Evolutionary conservation across 2,329 filamentous ascomycete species (phyloP).

Genomic region (Pseudogymnoascus sp.): DNA sequence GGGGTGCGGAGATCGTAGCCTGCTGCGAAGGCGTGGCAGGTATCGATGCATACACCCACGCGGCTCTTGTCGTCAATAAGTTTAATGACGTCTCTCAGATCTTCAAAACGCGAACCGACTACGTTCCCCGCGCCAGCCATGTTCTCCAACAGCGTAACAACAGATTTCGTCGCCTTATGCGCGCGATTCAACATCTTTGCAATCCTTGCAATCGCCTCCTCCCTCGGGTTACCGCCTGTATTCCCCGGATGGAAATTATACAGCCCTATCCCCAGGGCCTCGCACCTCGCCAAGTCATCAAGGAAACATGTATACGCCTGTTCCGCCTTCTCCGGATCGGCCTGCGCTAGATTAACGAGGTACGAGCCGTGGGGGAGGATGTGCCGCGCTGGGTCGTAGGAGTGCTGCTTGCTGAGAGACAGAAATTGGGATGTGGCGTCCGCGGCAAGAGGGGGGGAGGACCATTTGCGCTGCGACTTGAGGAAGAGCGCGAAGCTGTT

Average conservation of each 20-base stretch:
- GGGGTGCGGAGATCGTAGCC: constrained; percentile 82
- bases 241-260: constrained; percentile 98
- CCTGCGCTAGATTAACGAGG: constrained; percentile 88
- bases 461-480: constrained; percentile 95
- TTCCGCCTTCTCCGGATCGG: constrained; percentile 67
- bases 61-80: constrained; percentile 71
- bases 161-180: constrained; percentile 64
- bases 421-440: constrained; percentile 64
- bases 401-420: constrained; percentile 56
- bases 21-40: constrained; percentile 90
- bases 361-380: constrained; percentile 92
- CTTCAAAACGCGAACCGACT: constrained; percentile 76
- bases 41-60: constrained; percentile 92
- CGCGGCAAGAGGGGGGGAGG: constrained; percentile 65
- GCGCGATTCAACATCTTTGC: constrained; percentile 75
- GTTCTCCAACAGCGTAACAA: constrained; percentile 84
- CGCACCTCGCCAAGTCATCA: constrained; percentile 80
- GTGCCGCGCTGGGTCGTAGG: constrained; percentile 63
- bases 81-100: constrained; percentile 76
- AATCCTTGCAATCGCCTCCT: constrained; percentile 67
- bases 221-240: constrained; percentile 57
- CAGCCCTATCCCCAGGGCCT: constrained; percentile 75
- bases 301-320: constrained; percentile 82
- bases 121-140: constrained; percentile 90
- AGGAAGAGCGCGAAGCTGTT: constrained; percentile 94